These are phyloP conservation scores for Candida caryicola DNA, from an alignment of 805 yeast species.

Conservation along the genomic window DNA sequence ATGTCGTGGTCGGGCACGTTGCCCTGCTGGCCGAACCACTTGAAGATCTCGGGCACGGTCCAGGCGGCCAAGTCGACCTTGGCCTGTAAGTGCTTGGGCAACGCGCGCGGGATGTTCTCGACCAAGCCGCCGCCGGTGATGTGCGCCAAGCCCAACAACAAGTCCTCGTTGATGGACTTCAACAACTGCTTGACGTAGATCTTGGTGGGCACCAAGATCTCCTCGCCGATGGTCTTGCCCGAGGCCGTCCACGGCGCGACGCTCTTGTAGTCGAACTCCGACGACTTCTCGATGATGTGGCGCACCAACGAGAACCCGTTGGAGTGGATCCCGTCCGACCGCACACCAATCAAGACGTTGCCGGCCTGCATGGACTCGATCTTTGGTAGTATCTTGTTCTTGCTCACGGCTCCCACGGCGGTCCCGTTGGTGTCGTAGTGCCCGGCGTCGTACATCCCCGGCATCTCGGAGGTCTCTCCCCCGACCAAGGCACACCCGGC, in stretches of 20 bases:
- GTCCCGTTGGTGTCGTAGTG: constrained; percentile 99
- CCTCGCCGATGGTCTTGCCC: constrained; percentile 75
- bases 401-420: constrained; percentile 93
- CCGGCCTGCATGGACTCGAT: constrained; percentile 68
- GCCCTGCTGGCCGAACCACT: constrained; percentile 91
- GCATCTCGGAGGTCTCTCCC: constrained; percentile 99
- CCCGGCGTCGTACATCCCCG: constrained; percentile 93
- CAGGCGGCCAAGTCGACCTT: constrained; percentile 73
- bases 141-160: constrained; percentile 87
- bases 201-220: constrained; percentile 83
- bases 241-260: constrained; percentile 79
- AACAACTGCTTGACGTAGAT: constrained; percentile 91
- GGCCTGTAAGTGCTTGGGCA: constrained; percentile 80
- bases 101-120: constrained; percentile 93
- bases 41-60: constrained; percentile 86
- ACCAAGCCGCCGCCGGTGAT: constrained; percentile 98
- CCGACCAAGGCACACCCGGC: constrained; percentile 98
- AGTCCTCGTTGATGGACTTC: constrained; percentile 63
- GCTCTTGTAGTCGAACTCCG: constrained; percentile 65
- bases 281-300: constrained; percentile 74
- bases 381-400: constrained; percentile 70
- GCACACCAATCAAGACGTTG: constrained; percentile 80
- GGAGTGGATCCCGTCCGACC: constrained; percentile 92
- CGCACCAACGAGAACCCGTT: constrained; percentile 95
- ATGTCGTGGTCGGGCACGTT: constrained; percentile 83